phyloP scores from a whole-genome alignment of 495 filamentous ascomycete species.

The Penicillium longicatenatum region DNA sequence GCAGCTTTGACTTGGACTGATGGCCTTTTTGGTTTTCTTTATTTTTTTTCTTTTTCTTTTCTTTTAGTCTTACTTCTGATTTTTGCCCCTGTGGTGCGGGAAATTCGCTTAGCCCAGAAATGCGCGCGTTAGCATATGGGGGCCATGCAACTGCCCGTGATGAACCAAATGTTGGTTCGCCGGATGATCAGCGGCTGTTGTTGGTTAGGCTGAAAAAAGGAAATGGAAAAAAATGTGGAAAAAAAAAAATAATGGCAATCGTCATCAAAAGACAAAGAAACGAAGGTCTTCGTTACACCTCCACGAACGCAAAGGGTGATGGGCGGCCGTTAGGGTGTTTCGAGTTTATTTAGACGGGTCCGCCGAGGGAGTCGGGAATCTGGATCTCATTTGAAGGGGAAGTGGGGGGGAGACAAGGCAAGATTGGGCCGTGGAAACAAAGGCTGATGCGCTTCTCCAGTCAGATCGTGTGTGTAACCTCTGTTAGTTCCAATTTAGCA shows the following conservation, averaged over 20 bases:
- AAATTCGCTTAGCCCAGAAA: neutral
- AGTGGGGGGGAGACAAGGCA: slow-evolving; percentile 19
- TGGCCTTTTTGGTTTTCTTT: slow-evolving; percentile 7
- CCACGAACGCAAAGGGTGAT: slow-evolving; percentile 16
- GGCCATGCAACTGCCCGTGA: neutral
- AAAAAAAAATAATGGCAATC: neutral
- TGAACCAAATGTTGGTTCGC: slow-evolving; percentile 1
- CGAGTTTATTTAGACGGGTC: slow-evolving; percentile 45
- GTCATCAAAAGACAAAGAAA: neutral
- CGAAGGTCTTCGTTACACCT: neutral
- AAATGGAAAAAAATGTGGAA: neutral
- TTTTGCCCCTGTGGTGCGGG: neutral
- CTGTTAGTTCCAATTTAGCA: neutral
- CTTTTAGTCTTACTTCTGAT: neutral
- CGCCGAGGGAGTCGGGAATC: slow-evolving; percentile 24
- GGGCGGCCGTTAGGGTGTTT: slow-evolving; percentile 49
- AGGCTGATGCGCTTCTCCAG: neutral
- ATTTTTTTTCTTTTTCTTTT: slow-evolving; percentile 1
- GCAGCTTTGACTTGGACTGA: slow-evolving; percentile 3
- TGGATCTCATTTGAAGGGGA: slow-evolving; percentile 22
- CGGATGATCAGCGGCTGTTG: slow-evolving; percentile 1
- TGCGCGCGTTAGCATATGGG: neutral
- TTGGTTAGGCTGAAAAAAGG: neutral
- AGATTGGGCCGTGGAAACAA: slow-evolving; percentile 34
- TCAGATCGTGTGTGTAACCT: slow-evolving; percentile 13